phyloP scores from a whole-genome alignment of 106 monocot species.

The Alisma plantagoaquatica region DNA sequence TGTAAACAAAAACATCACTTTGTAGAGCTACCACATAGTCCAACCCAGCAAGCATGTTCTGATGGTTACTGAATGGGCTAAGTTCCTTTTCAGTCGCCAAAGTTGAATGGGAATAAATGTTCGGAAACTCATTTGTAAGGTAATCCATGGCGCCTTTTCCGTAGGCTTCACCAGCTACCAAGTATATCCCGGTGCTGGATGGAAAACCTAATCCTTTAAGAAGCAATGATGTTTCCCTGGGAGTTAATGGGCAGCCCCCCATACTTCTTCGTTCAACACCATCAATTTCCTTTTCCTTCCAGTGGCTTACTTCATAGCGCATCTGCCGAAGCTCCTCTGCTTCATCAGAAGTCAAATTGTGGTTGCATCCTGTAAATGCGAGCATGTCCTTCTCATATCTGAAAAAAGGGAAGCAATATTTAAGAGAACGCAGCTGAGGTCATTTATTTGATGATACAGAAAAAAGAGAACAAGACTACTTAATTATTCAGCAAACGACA shows the following conservation, averaged over 20 bases:
- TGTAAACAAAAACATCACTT: slow-evolving; percentile 90
- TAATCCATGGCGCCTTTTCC: slow-evolving; percentile 82
- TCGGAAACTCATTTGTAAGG: slow-evolving; percentile 66
- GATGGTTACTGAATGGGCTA: slow-evolving; percentile 51
- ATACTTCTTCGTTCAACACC: slow-evolving; percentile 45
- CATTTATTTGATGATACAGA: too few relatives aligned
- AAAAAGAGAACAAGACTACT: too few relatives aligned
- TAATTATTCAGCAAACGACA: not conserved
- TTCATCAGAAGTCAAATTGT: slow-evolving; percentile 75
- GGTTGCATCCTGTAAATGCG: slow-evolving; percentile 87
- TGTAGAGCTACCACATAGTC: slow-evolving; percentile 90
- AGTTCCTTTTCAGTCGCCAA: slow-evolving; percentile 69
- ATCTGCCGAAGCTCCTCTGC: slow-evolving; percentile 63
- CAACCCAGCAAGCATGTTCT: slow-evolving; percentile 98
- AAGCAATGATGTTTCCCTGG: slow-evolving; percentile 86
- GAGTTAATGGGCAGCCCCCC: slow-evolving; percentile 91
- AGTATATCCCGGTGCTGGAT: slow-evolving; percentile 71
- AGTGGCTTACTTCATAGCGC: slow-evolving; percentile 83
- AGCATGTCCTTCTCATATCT: slow-evolving; percentile 98
- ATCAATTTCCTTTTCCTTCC: slow-evolving; percentile 99
- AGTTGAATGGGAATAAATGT: slow-evolving; percentile 63
- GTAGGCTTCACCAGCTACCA: slow-evolving; percentile 89
- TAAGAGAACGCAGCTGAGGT: too few relatives aligned
- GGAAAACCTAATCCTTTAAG: slow-evolving; percentile 83
- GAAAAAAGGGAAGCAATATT: slow-evolving; percentile 18